These are phyloP conservation scores for Apiospora pterosperma DNA, from an alignment of 2,329 filamentous ascomycete species.

Conservation along the genomic window DNA sequence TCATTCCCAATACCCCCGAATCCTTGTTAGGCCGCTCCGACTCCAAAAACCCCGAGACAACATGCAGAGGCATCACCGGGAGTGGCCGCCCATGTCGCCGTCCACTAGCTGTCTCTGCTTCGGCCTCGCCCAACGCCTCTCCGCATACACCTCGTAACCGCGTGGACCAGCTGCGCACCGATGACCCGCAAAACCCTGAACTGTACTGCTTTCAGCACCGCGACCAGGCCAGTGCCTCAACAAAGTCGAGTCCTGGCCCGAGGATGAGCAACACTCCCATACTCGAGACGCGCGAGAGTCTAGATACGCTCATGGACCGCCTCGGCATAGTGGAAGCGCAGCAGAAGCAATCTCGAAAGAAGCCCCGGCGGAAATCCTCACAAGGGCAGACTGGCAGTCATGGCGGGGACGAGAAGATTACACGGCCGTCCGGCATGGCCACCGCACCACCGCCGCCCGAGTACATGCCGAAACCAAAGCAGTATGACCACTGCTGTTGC, in stretches of 20 bases:
- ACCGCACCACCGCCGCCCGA: constrained; percentile 14
- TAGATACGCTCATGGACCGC: constrained; percentile 82
- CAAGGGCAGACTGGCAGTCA: constrained; percentile 9
- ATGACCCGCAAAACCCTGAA: constrained; percentile 53
- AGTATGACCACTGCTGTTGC: constrained; percentile 47
- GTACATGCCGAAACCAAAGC: constrained; percentile 22
- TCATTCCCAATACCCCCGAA: constrained; percentile 74
- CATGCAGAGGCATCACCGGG: constrained; percentile 83
- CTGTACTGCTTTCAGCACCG: constrained; percentile 95
- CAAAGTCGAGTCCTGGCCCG: constrained; percentile 43
- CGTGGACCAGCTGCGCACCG: constrained; percentile 32
- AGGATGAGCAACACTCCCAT: constrained; percentile 46
- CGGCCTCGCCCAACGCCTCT: constrained; percentile 22
- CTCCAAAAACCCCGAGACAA: constrained; percentile 78
- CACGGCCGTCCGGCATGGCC: neutral
- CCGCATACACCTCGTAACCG: constrained; percentile 18
- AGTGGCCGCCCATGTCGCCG: constrained; percentile 82
- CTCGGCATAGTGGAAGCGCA: constrained; percentile 71
- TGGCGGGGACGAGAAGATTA: constrained; percentile 8
- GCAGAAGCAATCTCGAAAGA: constrained; percentile 28
- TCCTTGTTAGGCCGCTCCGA: constrained; percentile 74
- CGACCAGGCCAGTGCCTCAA: constrained; percentile 65
- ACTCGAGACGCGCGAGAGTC: constrained; percentile 64
- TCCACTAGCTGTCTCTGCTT: constrained; percentile 50
- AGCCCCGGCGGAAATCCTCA: neutral